Percentiles rank a stretch among this genome's conserved stretches.
These are phyloP conservation scores for Camellia lanceoleosa DNA, from an alignment of 148 eudicot species.

Conservation along the genomic window DNA sequence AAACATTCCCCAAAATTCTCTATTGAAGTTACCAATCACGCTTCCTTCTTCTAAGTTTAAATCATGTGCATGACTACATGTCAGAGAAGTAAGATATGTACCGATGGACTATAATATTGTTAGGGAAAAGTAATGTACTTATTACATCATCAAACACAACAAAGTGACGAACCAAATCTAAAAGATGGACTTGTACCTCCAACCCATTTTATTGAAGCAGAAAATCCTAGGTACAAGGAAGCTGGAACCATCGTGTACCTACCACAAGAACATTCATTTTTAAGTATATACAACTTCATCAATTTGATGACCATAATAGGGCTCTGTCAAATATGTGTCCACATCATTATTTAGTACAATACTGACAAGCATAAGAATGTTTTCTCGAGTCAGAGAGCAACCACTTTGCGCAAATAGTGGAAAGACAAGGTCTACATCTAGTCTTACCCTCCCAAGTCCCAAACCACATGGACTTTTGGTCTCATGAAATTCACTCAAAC, in stretches of 20 bases:
- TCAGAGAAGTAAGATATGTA: constrained; percentile 89
- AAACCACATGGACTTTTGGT: too few species aligned
- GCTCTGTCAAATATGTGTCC: too few species aligned
- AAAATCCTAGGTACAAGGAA: constrained; percentile 83
- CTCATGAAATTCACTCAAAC: too few species aligned
- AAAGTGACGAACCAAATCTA: constrained; percentile 2
- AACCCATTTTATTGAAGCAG: constrained; percentile 96
- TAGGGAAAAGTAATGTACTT: background rate
- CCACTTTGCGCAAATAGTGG: too few species aligned
- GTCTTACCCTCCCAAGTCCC: too few species aligned
- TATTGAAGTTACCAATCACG: constrained; percentile 88
- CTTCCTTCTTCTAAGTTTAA: constrained; percentile 72
- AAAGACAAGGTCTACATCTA: too few species aligned
- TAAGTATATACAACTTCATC: background rate
- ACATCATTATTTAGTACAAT: too few species aligned
- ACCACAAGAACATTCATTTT: constrained; percentile 15
- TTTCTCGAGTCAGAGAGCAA: too few species aligned
- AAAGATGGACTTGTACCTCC: constrained; percentile 47
- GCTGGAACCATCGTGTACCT: constrained; percentile 99
- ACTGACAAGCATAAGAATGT: too few species aligned
- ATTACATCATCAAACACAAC: background rate
- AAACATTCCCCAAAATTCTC: constrained; percentile 86
- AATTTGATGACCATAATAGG: too few species aligned
- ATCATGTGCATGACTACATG: constrained; percentile 74
- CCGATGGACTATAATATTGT: constrained; percentile 40